Evolutionary conservation across 345 rosid genomes (phyloP), one percentile per base, ranked within the genome.

Genomic region (Raphanus raphanistrum): DNA sequence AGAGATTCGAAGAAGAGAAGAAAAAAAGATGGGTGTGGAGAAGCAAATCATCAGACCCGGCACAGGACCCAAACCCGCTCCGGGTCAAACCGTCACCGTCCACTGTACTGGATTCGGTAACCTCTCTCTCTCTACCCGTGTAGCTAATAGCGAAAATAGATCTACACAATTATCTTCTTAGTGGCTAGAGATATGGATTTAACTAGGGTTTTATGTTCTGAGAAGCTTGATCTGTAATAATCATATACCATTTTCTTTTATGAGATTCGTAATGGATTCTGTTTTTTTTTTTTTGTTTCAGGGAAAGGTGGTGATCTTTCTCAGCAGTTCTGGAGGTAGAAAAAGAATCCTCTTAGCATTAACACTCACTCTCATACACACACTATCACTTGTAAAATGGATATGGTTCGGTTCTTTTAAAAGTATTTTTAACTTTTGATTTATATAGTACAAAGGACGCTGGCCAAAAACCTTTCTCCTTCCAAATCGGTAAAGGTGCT

Each of bases 241-340:
- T 21, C 21, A 21, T 21, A 21, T 21, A 21, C 21, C 21, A 21
- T 0, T 21, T 21, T 21, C 21, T 21, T 21, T 0, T 21, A 21
- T 21, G 21, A 21, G 21, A 21, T 21, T 21, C 21, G n/a, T n/a
- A n/a, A n/a, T n/a, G n/a, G n/a, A n/a, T n/a, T n/a, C n/a, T n/a
- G n/a, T n/a, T n/a, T n/a, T n/a, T n/a, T n/a, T n/a, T n/a, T n/a
- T n/a, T n/a, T n/a, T 21, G 21, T 35, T 86, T 83, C 88, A 94
- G 98, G 97, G 55, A 94, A 94, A 84, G 86, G 85, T 86, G 85
- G 96, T 9, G 88, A 94, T 86, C 87, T 94, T n/a, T 85, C 93
- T 15, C 85, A 85, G 83, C 88, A 92, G 84, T 94, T 92, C 84
- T 94, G 97, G 97, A 92, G 98, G 97, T 94, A 77, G 5, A 32